Evolutionary conservation across 1,284 basidiomycete species (phyloP).

Genomic region (Fereydounia khargensis): DNA sequence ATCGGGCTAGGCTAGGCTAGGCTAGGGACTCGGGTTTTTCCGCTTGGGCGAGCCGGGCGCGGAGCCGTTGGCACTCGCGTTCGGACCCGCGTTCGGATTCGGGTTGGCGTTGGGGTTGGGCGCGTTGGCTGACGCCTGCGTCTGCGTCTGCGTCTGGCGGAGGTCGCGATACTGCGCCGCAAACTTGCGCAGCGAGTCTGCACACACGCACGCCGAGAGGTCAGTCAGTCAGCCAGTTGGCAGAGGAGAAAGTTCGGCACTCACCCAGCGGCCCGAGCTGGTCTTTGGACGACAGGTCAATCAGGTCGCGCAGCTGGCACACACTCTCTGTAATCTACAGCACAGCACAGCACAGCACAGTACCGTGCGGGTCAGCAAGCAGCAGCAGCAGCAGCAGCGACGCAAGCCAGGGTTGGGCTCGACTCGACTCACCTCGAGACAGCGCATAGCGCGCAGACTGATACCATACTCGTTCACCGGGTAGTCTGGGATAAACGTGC

Average conservation of each 20-base stretch:
- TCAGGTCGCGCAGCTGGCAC: conserved; percentile 43
- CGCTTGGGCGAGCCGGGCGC: too few relatives aligned
- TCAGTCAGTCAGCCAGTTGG: not conserved
- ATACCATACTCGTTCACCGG: conserved; percentile 52
- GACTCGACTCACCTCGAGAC: conserved; percentile 20
- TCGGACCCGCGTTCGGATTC: too few relatives aligned
- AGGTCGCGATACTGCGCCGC: conserved; percentile 22
- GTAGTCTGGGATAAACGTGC: conserved; percentile 32
- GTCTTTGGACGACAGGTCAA: conserved; percentile 36
- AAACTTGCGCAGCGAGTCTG: conserved; percentile 31
- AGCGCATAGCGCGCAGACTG: conserved; percentile 45
- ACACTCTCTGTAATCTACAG: conserved; percentile 40
- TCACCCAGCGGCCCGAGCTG: conserved; percentile 25
- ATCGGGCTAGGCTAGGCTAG: too few relatives aligned
- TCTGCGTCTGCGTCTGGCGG: conserved; percentile 1
- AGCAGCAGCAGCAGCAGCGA: not conserved
- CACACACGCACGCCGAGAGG: too few relatives aligned
- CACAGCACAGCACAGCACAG: not conserved
- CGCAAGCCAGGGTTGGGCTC: not conserved
- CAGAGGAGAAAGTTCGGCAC: not conserved
- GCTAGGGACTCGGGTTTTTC: too few relatives aligned
- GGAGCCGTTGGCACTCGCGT: too few relatives aligned
- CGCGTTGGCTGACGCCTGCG: not conserved
- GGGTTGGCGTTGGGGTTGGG: conserved; percentile 11
- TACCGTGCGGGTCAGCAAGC: not conserved